phyloP scores from a whole-genome alignment of 2,329 filamentous ascomycete genomes.

The Botrytis aclada region DNA sequence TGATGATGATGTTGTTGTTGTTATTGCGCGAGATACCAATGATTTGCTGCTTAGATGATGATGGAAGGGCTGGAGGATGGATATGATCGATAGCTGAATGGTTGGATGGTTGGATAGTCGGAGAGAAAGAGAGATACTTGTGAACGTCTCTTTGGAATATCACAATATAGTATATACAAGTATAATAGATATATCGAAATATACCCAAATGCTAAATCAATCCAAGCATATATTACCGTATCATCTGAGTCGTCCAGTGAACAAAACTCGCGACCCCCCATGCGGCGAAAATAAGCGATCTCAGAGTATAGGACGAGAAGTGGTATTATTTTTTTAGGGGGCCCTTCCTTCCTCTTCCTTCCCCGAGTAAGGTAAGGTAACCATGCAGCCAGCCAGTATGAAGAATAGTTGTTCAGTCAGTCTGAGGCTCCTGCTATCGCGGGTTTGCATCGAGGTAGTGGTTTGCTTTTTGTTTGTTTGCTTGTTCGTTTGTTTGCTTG shows the following conservation, averaged over 20 bases:
- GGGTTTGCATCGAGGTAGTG: too few relatives aligned
- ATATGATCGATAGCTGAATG: neutral
- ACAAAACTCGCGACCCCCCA: neutral
- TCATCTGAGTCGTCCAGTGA: neutral
- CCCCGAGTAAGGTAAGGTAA: too few relatives aligned
- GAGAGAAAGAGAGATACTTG: neutral
- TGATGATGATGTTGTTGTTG: too few relatives aligned
- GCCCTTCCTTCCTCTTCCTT: too few relatives aligned
- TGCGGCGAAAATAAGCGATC: neutral
- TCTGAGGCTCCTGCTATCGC: too few relatives aligned
- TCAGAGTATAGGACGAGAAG: too few relatives aligned
- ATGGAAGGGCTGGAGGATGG: neutral
- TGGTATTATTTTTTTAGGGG: too few relatives aligned
- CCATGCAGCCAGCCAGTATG: too few relatives aligned
- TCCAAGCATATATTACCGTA: neutral
- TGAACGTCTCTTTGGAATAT: neutral
- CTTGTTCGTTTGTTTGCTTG: too few relatives aligned
- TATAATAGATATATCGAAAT: neutral
- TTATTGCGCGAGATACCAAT: slow-evolving; percentile 5
- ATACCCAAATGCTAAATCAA: neutral
- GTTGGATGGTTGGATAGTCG: neutral
- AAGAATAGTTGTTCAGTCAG: too few relatives aligned
- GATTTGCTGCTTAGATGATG: neutral
- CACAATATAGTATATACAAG: neutral
- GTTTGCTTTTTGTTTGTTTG: too few relatives aligned